Evolutionary conservation across 768 basidiomycete species (phyloP).

Genomic region (Pilatotrama ljubarskyi): DNA sequence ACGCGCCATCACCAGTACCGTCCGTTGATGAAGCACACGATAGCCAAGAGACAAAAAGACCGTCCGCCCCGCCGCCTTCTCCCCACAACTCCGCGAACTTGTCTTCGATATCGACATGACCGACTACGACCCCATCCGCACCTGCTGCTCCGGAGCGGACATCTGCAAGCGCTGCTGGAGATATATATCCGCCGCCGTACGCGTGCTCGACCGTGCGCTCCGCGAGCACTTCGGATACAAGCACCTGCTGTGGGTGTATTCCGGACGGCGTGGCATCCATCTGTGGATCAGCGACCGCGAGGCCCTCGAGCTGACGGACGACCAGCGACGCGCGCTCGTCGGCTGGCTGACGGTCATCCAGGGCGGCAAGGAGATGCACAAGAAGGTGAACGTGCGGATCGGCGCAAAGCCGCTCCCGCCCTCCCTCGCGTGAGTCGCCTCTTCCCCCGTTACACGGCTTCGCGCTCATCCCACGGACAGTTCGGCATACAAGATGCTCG

Average conservation of each 20-base stretch:
- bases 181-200: slow-evolving; percentile 91
- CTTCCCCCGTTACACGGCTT: not conserved
- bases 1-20: too few relatives aligned
- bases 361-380: slow-evolving; percentile 77
- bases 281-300: slow-evolving; percentile 92
- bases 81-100: slow-evolving; percentile 82
- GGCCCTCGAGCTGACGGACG: slow-evolving; percentile 89
- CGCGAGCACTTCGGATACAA: slow-evolving; percentile 89
- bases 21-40: too few relatives aligned
- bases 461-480: slow-evolving; percentile 1
- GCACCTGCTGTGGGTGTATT: slow-evolving; percentile 96
- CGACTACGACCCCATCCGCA: slow-evolving; percentile 94
- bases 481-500: slow-evolving; percentile 14
- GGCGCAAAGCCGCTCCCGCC: slow-evolving; percentile 61
- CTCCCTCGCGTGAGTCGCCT: slow-evolving; percentile 54
- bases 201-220: slow-evolving; percentile 76
- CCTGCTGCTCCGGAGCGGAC: slow-evolving; percentile 88
- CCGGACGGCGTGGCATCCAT: slow-evolving; percentile 97
- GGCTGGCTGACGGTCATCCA: slow-evolving; percentile 82
- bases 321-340: slow-evolving; percentile 86
- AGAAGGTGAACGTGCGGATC: slow-evolving; percentile 77
- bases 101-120: slow-evolving; percentile 99
- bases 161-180: slow-evolving; percentile 95
- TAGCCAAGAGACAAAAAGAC: slow-evolving; percentile 92
- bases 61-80: slow-evolving; percentile 64